Conservation (phyloP, 192 early-diverging fungal genomes). For the Pilaira anomala region DNA sequence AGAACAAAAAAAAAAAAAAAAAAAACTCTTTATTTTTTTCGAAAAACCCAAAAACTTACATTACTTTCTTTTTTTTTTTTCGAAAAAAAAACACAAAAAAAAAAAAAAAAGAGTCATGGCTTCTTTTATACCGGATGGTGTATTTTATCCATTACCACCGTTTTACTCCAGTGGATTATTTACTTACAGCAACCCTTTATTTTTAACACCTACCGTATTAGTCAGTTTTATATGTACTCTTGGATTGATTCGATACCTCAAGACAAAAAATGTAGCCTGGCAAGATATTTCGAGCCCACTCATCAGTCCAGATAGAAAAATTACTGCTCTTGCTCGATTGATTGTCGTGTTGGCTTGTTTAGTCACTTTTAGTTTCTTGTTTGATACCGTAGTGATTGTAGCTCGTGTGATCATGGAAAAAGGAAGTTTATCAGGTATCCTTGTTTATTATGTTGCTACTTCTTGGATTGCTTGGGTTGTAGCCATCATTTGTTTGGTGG, state of each 20-base stretch:
- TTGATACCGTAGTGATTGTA: constrained; percentile 32
- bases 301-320: constrained; percentile 4
- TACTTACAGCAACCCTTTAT: constrained; percentile 22
- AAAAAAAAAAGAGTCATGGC: no score
- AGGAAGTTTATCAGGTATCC: constrained; percentile 38
- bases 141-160: constrained; percentile 21
- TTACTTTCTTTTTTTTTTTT: no score
- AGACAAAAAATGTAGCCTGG: constrained; percentile 5
- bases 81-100: no score
- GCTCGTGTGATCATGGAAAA: constrained; percentile 33
- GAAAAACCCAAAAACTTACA: no score
- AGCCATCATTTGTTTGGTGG: constrained; percentile 32
- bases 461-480: constrained; percentile 40
- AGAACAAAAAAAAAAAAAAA: no score
- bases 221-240: constrained; percentile 12
- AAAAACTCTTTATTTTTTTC: no score
- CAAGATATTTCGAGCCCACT: not conserved
- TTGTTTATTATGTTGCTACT: constrained; percentile 40
- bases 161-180: constrained; percentile 26
- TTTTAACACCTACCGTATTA: constrained; percentile 20
- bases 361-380: constrained; percentile 33
- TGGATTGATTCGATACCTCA: constrained; percentile 19
- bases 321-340: constrained; percentile 24
- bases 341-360: constrained; percentile 31
- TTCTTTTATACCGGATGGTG: no score